phyloP scores from a whole-genome alignment of 768 basidiomycete species.

The Pulveroboletus sp. region DNA sequence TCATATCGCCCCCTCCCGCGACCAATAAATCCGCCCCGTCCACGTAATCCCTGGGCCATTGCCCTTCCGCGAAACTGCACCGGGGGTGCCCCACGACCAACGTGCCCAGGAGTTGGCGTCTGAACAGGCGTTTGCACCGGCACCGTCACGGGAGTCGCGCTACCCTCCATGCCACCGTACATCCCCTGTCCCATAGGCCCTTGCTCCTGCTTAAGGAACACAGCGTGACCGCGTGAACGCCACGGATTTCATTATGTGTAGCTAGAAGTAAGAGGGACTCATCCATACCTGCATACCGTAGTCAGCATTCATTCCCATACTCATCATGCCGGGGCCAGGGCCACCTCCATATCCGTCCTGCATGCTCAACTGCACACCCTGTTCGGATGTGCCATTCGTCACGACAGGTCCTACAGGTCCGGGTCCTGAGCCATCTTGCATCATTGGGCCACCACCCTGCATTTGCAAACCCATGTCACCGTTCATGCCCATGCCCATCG shows the following conservation, averaged over 20 bases:
- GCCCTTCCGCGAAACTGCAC: slow-evolving; percentile 44
- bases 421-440: slow-evolving; percentile 46
- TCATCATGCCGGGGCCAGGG: slow-evolving; percentile 58
- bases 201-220: slow-evolving; percentile 47
- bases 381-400: slow-evolving; percentile 37
- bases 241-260: slow-evolving; percentile 38
- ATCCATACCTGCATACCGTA: slow-evolving; percentile 71
- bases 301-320: slow-evolving; percentile 68
- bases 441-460: slow-evolving; percentile 49
- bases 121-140: slow-evolving; percentile 35
- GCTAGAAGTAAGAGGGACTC: slow-evolving; percentile 28
- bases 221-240: slow-evolving; percentile 26
- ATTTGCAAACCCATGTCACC: slow-evolving; percentile 62
- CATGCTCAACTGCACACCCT: slow-evolving; percentile 39
- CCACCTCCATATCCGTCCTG: slow-evolving; percentile 41
- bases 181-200: slow-evolving; percentile 63
- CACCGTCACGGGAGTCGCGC: slow-evolving; percentile 45
- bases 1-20: slow-evolving; percentile 39
- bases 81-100: slow-evolving; percentile 33
- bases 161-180: slow-evolving; percentile 63
- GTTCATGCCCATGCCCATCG: slow-evolving; percentile 57
- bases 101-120: slow-evolving; percentile 29
- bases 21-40: slow-evolving; percentile 40
- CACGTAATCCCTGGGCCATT: slow-evolving; percentile 42
- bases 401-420: slow-evolving; percentile 34